Base-by-base conservation (phyloP, 1,284 basidiomycete species). In the Golubevia sp. region DNA sequence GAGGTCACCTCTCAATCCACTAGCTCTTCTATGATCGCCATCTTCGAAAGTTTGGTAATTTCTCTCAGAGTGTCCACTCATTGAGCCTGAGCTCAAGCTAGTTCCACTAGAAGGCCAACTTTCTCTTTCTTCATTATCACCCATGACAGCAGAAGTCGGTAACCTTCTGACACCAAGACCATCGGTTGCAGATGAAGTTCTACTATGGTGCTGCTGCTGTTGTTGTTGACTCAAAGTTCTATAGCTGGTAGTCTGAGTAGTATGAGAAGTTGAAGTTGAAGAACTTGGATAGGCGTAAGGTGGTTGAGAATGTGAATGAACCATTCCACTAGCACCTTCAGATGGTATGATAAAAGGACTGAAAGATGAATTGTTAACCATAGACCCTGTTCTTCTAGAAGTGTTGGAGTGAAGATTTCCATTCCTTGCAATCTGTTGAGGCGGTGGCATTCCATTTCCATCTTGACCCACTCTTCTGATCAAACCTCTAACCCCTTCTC, bases 21-120 rank as follows among this genome's bases (percentile, higher is more conserved):
- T 50, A 25, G 48, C 56, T 18, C n/a, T 21, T 13, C 18, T 57
- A 13, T 18, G 24, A 50, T n/a, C 26, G 27, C 24, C 30, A 7
- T 23, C 25, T 18, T 21, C 54, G 51, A 11, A 56, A 55, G 60
- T 30, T 15, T 55, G 20, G 15, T 55, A 52, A 4, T 49, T 38
- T 0, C 59, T 27, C 0, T 44, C 50, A 0, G 53, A 30, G 50
- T 70, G 61, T 27, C 64, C 64, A 21, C 64, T 70, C 58, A 63
- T 15, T 0, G 62, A 66, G 7, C 56, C 63, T 21, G 68, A 57
- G 1, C 63, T 64, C 4, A 26, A 44, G 27, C 56, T 44, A 51
- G 1, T 52, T 51, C 71, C 61, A 55, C 68, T 71, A 23, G 63
- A 68, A 5, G 73, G 73, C 73, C 73, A 76, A 52, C 64, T 68